These are phyloP conservation scores for Solanum appendiculatum DNA, from an alignment of 257 asterid genomes.

Conservation along the genomic window DNA sequence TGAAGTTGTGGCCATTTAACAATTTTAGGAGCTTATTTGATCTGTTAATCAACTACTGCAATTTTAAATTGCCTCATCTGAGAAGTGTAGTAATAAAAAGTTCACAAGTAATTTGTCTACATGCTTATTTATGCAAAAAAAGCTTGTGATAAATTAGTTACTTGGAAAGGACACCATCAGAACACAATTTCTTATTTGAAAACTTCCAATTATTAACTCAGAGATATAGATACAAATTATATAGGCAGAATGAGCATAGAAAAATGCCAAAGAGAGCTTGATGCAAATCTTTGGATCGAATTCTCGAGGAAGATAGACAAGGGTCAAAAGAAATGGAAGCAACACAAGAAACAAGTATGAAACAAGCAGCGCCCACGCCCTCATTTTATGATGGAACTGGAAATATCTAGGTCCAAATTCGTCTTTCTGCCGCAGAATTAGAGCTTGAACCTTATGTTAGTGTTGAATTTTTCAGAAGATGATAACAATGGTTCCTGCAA, in stretches of 20 bases:
- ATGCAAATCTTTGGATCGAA: neutral
- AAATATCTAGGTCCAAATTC: neutral
- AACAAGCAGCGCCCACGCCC: neutral
- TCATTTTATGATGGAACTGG: neutral
- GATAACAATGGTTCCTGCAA: constrained; percentile 54
- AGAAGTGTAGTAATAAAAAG: neutral
- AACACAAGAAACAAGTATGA: neutral
- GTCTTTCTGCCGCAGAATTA: constrained; percentile 3
- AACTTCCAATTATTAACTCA: neutral
- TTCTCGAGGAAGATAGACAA: too few relatives aligned
- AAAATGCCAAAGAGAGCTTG: neutral
- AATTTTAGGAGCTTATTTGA: neutral
- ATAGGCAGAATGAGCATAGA: neutral
- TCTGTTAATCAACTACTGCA: too few relatives aligned
- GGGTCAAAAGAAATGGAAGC: neutral
- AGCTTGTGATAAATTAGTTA: neutral
- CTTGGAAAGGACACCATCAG: neutral
- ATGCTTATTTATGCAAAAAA: neutral
- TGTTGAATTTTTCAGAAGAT: constrained; percentile 28
- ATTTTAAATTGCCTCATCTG: neutral
- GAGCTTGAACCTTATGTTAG: constrained; percentile 29
- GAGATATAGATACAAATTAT: neutral
- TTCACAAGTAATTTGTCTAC: neutral
- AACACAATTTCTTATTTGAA: neutral
- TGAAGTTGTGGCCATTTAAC: too few relatives aligned